Percentiles rank a stretch among this genome's conserved stretches.
phyloP scores from a whole-genome alignment of 306 rosid species.

The Trifolium fragiferum region DNA sequence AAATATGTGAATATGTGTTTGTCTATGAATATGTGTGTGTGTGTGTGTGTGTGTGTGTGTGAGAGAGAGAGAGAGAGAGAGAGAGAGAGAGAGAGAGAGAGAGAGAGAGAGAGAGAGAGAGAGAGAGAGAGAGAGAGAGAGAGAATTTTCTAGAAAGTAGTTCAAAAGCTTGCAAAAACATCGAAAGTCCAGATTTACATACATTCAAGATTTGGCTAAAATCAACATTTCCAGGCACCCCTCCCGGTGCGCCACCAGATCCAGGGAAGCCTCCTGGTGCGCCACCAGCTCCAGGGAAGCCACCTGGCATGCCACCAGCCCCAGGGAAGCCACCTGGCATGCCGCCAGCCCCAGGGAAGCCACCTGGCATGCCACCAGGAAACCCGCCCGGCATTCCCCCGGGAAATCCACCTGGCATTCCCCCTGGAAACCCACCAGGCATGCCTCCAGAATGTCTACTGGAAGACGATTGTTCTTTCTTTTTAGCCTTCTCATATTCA shows the following conservation, averaged over 20 bases:
- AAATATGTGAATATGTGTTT: neutral
- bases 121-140: neutral
- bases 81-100: neutral
- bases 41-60: neutral
- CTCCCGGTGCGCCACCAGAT: constrained; percentile 52
- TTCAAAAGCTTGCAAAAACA: neutral
- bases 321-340: constrained; percentile 64
- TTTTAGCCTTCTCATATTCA: constrained; percentile 89
- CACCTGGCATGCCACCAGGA: constrained; percentile 51
- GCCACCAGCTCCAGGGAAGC: constrained; percentile 54
- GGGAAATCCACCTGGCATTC: constrained; percentile 54
- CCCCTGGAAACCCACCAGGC: constrained; percentile 64
- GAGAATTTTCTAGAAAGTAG: neutral
- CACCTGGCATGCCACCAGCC: constrained; percentile 54
- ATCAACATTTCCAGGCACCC: constrained; percentile 89
- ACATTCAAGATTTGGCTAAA: constrained; percentile 88
- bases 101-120: neutral
- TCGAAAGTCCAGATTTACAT: constrained; percentile 40
- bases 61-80: neutral
- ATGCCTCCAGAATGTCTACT: constrained; percentile 70
- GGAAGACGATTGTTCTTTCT: constrained; percentile 80
- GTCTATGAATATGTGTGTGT: too few species aligned
- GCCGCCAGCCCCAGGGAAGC: constrained; percentile 3
- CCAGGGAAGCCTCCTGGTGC: constrained; percentile 71
- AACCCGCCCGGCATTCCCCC: constrained; percentile 60